Percentiles rank a stretch among this genome's conserved stretches.
Conservation (phyloP, 495 filamentous ascomycete species). For the Astrocystis sublimbata region DNA sequence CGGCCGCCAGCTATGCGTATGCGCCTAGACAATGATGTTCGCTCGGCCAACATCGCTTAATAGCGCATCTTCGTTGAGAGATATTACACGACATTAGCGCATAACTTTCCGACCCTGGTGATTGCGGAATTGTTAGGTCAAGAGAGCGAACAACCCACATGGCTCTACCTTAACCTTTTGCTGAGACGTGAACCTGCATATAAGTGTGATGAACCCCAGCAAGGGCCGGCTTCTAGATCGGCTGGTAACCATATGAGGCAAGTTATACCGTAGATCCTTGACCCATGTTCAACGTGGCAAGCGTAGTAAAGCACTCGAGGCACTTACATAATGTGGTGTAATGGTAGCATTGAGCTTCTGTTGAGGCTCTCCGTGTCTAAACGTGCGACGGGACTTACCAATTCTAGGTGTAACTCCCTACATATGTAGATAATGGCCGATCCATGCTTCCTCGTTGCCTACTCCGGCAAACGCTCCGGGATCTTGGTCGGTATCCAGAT, state of each 20-base stretch:
- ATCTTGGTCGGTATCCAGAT: no score
- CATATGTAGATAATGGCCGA: no score
- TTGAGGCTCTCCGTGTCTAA: no score
- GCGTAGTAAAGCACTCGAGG: not conserved
- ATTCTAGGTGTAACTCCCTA: no score
- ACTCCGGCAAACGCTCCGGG: no score
- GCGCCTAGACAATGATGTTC: no score
- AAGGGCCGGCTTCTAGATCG: not conserved
- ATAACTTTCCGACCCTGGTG: not conserved
- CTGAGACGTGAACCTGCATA: not conserved
- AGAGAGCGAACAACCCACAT: not conserved
- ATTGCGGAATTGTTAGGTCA: not conserved
- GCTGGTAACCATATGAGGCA: not conserved
- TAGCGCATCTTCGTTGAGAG: not conserved
- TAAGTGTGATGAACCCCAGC: not conserved
- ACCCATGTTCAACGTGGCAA: no score
- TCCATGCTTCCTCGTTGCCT: no score
- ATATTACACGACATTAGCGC: not conserved
- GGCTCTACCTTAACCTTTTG: not conserved
- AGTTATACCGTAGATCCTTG: not conserved
- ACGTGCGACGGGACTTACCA: no score
- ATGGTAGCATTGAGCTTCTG: not conserved
- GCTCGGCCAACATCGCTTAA: not conserved
- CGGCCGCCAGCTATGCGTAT: no score
- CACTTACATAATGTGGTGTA: not conserved